Conservation (phyloP, 805 yeast genomes). For the Zygosaccharomyces bisporus region DNA sequence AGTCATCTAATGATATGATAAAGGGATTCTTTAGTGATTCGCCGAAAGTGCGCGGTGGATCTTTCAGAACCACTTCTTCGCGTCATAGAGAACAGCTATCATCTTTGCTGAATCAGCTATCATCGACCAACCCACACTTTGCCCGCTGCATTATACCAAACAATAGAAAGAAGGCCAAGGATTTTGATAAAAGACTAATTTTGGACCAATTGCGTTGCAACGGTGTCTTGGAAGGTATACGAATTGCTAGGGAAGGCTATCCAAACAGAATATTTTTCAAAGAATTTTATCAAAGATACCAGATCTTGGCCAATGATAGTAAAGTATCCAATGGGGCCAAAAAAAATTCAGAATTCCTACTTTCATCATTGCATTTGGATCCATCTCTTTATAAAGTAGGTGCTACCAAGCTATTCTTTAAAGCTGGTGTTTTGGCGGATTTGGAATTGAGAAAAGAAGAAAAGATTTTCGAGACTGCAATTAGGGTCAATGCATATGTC, state of each 20-base stretch:
- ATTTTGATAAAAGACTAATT: conserved; percentile 71
- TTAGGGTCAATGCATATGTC: conserved; percentile 58
- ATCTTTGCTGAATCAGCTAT: conserved; percentile 65
- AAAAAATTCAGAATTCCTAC: conserved; percentile 63
- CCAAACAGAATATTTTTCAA: conserved; percentile 87
- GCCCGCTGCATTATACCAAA: conserved; percentile 96
- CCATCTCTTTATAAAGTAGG: conserved; percentile 86
- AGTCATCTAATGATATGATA: conserved; percentile 56
- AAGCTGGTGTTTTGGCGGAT: conserved; percentile 92
- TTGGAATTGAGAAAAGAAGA: conserved; percentile 75
- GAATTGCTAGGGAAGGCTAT: conserved; percentile 95
- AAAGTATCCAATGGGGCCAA: conserved; percentile 47
- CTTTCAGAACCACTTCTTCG: conserved; percentile 65
- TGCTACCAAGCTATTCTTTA: conserved; percentile 86
- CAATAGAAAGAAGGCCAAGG: conserved; percentile 61
- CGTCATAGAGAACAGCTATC: conserved; percentile 83
- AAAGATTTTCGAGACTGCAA: conserved; percentile 51
- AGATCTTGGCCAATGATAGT: conserved; percentile 54
- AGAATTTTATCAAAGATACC: conserved; percentile 73
- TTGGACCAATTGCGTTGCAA: conserved; percentile 89
- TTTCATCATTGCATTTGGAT: conserved; percentile 61
- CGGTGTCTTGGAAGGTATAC: conserved; percentile 96
- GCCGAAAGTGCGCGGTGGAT: conserved; percentile 21
- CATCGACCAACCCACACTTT: conserved; percentile 88
- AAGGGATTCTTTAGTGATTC: conserved; percentile 45